Percentiles rank a stretch among this genome's conserved stretches.
Evolutionary conservation across 768 basidiomycete genomes (phyloP).

Genomic region (Tremella fuciformis): DNA sequence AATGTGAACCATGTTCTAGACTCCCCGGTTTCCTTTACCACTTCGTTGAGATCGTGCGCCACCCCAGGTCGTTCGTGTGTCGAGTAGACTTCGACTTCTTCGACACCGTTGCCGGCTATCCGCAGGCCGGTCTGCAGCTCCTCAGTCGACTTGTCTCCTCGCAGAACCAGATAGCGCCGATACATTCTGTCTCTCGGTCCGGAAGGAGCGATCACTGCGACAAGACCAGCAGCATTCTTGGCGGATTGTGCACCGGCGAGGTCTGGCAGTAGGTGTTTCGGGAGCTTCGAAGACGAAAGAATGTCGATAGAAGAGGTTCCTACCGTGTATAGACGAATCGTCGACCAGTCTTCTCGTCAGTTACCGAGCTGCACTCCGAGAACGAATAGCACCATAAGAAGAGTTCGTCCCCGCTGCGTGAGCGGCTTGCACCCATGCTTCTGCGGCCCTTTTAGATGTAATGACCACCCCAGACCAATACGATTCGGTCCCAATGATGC

Average conservation of each 20-base stretch:
- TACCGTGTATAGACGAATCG: slow-evolving; percentile 12
- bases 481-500: not conserved
- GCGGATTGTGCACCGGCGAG: not conserved
- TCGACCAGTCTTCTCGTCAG: slow-evolving; percentile 7
- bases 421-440: slow-evolving; percentile 15
- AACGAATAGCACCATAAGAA: not conserved
- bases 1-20: slow-evolving; percentile 14
- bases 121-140: slow-evolving; percentile 11
- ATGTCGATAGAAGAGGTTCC: slow-evolving; percentile 5
- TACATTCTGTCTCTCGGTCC: not conserved
- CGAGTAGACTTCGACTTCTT: slow-evolving; percentile 14
- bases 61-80: slow-evolving; percentile 7
- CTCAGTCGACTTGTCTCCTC: slow-evolving; percentile 21
- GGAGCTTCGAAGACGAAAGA: not conserved
- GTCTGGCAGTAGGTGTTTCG: not conserved
- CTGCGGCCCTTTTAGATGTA: slow-evolving; percentile 11
- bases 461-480: slow-evolving; percentile 17
- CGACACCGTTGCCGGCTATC: slow-evolving; percentile 7
- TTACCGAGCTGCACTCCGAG: not conserved
- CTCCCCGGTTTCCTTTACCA: not conserved
- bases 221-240: slow-evolving; percentile 5
- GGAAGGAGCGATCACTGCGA: not conserved
- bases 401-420: not conserved
- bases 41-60: not conserved
- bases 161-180: slow-evolving; percentile 16